Base-by-base conservation (phyloP, 1,139 yeast species). In the Blastobotrys indianensis region DNA sequence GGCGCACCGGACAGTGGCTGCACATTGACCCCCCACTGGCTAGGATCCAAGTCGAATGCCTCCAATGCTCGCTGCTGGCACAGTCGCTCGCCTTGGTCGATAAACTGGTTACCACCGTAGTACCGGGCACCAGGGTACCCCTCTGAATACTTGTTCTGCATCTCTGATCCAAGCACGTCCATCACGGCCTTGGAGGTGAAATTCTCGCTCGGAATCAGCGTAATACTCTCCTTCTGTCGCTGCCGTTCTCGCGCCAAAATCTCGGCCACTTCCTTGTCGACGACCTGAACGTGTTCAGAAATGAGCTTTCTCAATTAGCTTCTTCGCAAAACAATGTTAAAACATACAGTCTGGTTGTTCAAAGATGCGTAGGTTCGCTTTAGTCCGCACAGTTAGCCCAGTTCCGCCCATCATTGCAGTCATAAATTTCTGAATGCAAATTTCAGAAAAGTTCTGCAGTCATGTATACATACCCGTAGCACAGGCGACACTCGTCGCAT, bases 61-160 rank as follows among this genome's bases (percentile, higher is more conserved):
- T 82, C 77, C 57, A 92, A 76, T 47, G 97, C 98, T 70, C 98
- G 80, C 62, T 83, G 74, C 74, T 90, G 97, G 71, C 97, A 92
- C 59, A 92, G 74, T 42, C 79, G 66, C 73, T 92, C 98, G 68
- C 87, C 86, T 68, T 86, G 82, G 74, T 92, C 98, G 61, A 92
- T 92, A 72, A 83, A 87, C 72, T 90, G 88, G 66, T 90, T 90
- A 64, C 97, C 97, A 65, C 97, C 97, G 63, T 90, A 90, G 72
- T 90, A 90, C 67, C 97, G 81, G 60, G 88, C 95, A 53, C 96
- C 96, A 40, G 97, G 97, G 69, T 90, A 90, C 49, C 97, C 97
- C 71, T 90, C 97, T n/a, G 96, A 87, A 70, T 90, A 90, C 75
- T 90, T 90, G 77, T 90, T 90, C 65, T 90, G 85, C 95, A 92